Evolutionary conservation across 2,329 filamentous ascomycete genomes (phyloP).

Genomic region (Monosporascus sp.): DNA sequence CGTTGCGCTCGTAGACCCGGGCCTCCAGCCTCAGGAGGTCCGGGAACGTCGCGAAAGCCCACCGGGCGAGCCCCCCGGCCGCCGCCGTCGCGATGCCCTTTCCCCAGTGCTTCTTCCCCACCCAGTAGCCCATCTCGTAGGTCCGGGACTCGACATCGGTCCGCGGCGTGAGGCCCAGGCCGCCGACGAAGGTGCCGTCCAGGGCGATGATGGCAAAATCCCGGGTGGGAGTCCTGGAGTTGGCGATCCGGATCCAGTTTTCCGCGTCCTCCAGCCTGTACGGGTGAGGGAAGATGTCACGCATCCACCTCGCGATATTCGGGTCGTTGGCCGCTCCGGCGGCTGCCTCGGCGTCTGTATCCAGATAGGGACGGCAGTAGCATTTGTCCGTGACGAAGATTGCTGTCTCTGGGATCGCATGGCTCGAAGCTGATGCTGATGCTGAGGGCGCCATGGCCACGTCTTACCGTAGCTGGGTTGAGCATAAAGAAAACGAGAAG

Average conservation of each 20-base stretch:
- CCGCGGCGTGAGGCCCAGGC: conserved; percentile 32
- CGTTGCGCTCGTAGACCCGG: conserved; percentile 30
- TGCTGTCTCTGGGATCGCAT: conserved; percentile 1
- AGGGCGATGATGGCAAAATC: conserved; percentile 30
- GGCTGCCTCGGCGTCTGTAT: conserved; percentile 32
- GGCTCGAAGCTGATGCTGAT: neutral
- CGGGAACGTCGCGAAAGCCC: conserved; percentile 38
- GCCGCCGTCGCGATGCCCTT: conserved; percentile 39
- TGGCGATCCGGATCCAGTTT: conserved; percentile 34
- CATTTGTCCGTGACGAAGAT: conserved; percentile 25
- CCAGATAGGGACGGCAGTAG: conserved; percentile 35
- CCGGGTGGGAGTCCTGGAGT: conserved; percentile 14
- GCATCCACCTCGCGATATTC: conserved; percentile 31
- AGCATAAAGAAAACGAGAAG: too few relatives aligned
- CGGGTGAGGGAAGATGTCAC: conserved; percentile 39
- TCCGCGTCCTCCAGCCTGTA: conserved; percentile 37
- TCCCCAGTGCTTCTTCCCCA: conserved; percentile 38
- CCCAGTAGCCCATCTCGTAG: conserved; percentile 46
- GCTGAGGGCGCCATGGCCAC: neutral
- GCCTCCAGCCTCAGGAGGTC: conserved; percentile 38
- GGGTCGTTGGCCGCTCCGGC: conserved; percentile 32
- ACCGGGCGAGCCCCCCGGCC: conserved; percentile 31
- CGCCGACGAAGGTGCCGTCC: conserved; percentile 32
- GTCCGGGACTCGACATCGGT: conserved; percentile 35
- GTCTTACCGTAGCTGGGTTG: too few relatives aligned